A percentile compares a stretch with the other conserved stretches of the same genome.
phyloP scores from a whole-genome alignment of 768 basidiomycete species.

The Hericium coralloides region DNA sequence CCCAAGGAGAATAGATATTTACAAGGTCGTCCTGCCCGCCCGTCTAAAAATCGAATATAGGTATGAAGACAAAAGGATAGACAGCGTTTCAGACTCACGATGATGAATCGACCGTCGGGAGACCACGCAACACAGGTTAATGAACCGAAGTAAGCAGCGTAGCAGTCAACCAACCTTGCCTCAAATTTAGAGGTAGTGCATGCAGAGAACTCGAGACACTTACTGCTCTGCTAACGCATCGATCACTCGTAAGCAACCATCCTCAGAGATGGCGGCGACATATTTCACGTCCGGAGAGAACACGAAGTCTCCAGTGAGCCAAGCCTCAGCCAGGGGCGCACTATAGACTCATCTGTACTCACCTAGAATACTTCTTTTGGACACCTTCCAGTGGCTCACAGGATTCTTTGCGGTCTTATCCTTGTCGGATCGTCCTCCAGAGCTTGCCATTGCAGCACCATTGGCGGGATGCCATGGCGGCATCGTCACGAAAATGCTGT shows the following conservation, averaged over 20 bases:
- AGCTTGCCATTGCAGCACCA: conserved; percentile 27
- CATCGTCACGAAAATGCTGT: conserved; percentile 70
- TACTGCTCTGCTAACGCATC: conserved; percentile 84
- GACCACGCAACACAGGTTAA: conserved; percentile 91
- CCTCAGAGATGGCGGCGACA: conserved; percentile 86
- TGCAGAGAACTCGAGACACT: conserved; percentile 15
- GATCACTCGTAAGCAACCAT: conserved; percentile 84
- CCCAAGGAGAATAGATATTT: conserved; percentile 91
- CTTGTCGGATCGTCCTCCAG: conserved; percentile 33
- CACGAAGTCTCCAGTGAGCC: conserved; percentile 57
- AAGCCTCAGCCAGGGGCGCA: neutral
- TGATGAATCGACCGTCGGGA: conserved; percentile 87
- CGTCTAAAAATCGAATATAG: conserved; percentile 38
- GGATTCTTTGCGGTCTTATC: conserved; percentile 76
- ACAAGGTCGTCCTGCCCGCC: conserved; percentile 96
- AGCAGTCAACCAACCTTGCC: conserved; percentile 81
- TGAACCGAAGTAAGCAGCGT: conserved; percentile 90
- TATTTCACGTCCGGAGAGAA: conserved; percentile 92
- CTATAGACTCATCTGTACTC: conserved; percentile 14
- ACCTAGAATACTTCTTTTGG: conserved; percentile 67
- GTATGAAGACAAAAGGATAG: too few relatives aligned
- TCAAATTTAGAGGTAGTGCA: neutral
- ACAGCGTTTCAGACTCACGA: conserved; percentile 36
- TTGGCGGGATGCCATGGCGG: conserved; percentile 80
- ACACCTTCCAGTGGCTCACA: conserved; percentile 84